Evolutionary conservation across 139 green algal genomes (phyloP).

Genomic region (Protoeuglena noctilucae): DNA sequence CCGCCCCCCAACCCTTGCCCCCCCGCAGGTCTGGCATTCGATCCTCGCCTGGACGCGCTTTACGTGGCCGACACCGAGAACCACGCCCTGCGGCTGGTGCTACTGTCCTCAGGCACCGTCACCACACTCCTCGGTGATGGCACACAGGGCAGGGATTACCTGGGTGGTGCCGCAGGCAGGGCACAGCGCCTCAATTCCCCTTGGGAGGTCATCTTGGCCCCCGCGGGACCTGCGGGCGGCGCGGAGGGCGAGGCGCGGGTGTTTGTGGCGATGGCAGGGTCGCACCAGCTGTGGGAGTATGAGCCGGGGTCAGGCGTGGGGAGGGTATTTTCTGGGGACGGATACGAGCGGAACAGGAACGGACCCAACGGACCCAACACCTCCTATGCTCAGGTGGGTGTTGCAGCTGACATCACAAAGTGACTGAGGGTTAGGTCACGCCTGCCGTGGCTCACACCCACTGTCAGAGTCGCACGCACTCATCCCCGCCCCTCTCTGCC

Average conservation of each 20-base stretch:
- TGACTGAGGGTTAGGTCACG: too few relatives aligned
- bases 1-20: neutral
- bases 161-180: constrained; percentile 16
- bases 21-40: constrained; percentile 23
- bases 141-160: constrained; percentile 43
- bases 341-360: constrained; percentile 60
- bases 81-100: constrained; percentile 35
- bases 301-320: constrained; percentile 17
- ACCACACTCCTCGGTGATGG: constrained; percentile 48
- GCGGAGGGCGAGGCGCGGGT: constrained; percentile 8
- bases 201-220: constrained; percentile 45
- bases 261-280: constrained; percentile 41
- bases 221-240: neutral
- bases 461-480: too few relatives aligned
- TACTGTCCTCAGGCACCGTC: constrained; percentile 24
- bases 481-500: constrained; percentile 1
- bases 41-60: constrained; percentile 15
- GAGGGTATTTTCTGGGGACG: constrained; percentile 34
- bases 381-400: too few relatives aligned
- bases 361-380: constrained; percentile 21
- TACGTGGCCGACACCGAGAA: constrained; percentile 61
- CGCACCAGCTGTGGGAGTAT: constrained; percentile 57
- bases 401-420: too few relatives aligned
- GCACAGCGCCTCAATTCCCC: constrained; percentile 53
- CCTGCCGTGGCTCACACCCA: too few relatives aligned